phyloP scores from a whole-genome alignment of 768 basidiomycete species.

The Russula dissimulans region DNA sequence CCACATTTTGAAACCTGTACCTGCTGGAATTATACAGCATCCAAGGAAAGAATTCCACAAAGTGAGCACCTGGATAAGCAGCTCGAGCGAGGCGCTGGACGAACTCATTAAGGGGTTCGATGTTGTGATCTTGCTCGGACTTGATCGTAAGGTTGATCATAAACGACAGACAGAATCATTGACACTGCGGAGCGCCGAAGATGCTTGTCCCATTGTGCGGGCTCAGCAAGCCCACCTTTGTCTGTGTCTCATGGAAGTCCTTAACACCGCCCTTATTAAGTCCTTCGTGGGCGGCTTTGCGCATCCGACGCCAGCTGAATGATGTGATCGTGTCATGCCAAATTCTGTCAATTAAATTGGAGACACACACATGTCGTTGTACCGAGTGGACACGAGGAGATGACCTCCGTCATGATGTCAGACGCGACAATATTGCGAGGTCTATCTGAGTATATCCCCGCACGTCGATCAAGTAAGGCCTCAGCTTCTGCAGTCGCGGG shows the following conservation, averaged over 20 bases:
- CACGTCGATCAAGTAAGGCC: too few relatives aligned
- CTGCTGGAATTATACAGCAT: too few relatives aligned
- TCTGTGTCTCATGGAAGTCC: too few relatives aligned
- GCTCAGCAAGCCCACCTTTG: too few relatives aligned
- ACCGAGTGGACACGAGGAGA: not conserved
- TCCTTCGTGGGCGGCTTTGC: not conserved
- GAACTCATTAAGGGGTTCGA: slow-evolving; percentile 5
- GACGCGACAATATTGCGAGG: not conserved
- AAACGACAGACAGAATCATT: slow-evolving; percentile 6
- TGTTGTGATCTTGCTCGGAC: not conserved
- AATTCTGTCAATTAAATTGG: not conserved
- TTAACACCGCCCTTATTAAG: too few relatives aligned
- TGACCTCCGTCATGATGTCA: not conserved
- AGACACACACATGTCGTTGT: not conserved
- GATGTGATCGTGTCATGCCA: not conserved
- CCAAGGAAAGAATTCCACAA: too few relatives aligned
- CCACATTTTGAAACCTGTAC: too few relatives aligned
- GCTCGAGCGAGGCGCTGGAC: slow-evolving; percentile 2
- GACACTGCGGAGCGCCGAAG: slow-evolving; percentile 11
- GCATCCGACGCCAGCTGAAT: slow-evolving; percentile 15
- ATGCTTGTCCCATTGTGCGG: not conserved
- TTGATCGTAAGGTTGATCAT: slow-evolving; percentile 4
- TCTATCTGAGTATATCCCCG: too few relatives aligned
- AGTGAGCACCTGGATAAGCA: too few relatives aligned
- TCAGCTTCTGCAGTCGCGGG: too few relatives aligned